Percentiles rank a stretch among this genome's conserved stretches.
phyloP scores from a whole-genome alignment of 441 rosid species.

The Populus trichocarpa region DNA sequence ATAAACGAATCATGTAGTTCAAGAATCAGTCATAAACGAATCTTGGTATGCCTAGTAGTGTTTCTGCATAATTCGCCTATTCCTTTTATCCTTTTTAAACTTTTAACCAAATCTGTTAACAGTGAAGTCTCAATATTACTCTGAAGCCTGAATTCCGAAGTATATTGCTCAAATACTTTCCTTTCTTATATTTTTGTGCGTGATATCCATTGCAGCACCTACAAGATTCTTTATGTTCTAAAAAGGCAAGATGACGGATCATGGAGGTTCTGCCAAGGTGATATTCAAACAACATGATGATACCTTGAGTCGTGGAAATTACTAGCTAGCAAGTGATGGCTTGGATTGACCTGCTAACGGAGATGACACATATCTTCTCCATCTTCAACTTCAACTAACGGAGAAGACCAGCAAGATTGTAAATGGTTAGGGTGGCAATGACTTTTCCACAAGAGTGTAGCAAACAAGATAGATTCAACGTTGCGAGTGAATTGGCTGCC shows the following conservation, averaged over 20 bases:
- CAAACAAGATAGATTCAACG: not conserved
- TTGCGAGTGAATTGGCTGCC: not conserved
- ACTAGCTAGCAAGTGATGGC: not conserved
- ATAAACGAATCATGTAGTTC: not conserved
- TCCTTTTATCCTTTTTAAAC: not conserved
- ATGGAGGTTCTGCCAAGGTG: constrained; percentile 76
- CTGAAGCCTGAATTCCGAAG: not conserved
- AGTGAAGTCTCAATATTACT: not conserved
- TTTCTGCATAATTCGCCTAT: not conserved
- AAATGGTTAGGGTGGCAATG: not conserved
- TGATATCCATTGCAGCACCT: constrained; percentile 46
- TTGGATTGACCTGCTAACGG: not conserved
- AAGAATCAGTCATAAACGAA: too few species aligned
- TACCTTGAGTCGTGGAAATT: not conserved
- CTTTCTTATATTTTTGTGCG: not conserved
- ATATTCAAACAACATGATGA: constrained; percentile 54
- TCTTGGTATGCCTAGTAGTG: not conserved
- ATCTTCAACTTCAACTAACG: not conserved
- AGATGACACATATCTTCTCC: not conserved
- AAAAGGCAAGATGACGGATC: constrained; percentile 77
- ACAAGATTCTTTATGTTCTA: constrained; percentile 63
- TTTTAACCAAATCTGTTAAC: not conserved
- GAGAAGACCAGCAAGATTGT: not conserved
- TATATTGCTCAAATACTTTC: not conserved
- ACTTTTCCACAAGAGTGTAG: not conserved